These are phyloP conservation scores for Erodium maritimum DNA, from an alignment of 345 rosid species.

Conservation along the genomic window DNA sequence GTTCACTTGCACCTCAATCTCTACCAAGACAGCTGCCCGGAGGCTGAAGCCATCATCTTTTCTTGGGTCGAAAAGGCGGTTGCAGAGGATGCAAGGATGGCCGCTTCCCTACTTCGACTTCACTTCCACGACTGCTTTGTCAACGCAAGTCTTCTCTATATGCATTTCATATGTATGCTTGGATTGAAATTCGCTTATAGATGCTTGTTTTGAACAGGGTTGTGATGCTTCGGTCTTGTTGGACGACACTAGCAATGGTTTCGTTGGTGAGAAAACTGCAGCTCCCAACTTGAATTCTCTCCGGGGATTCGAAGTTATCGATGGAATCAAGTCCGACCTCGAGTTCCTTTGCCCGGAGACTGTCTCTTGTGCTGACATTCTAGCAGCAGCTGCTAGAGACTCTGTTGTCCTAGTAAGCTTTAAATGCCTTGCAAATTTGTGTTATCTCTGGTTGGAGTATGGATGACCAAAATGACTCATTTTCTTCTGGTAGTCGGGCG, in stretches of 20 bases:
- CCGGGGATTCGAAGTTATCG: conserved; percentile 74
- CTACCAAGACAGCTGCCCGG: conserved; percentile 42
- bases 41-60: conserved; percentile 50
- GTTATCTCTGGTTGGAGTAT: no score
- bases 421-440: no score
- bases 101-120: conserved; percentile 66
- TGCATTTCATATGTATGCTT: not conserved
- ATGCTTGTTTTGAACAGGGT: conserved; percentile 28
- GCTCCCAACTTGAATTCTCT: conserved; percentile 72
- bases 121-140: conserved; percentile 81
- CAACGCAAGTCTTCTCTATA: conserved; percentile 36
- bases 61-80: conserved; percentile 50
- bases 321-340: conserved; percentile 50
- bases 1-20: no score
- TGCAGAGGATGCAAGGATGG: conserved; percentile 57
- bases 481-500: conserved; percentile 87
- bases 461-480: no score
- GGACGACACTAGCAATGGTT: conserved; percentile 37
- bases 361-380: conserved; percentile 86
- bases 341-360: conserved; percentile 64
- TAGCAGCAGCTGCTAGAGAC: conserved; percentile 69
- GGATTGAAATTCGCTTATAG: not conserved
- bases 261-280: conserved; percentile 74
- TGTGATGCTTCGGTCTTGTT: conserved; percentile 78
- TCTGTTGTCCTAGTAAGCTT: conserved; percentile 52